Base-by-base conservation (phyloP, 306 rosid genomes). In the Vachellia collinsii region DNA sequence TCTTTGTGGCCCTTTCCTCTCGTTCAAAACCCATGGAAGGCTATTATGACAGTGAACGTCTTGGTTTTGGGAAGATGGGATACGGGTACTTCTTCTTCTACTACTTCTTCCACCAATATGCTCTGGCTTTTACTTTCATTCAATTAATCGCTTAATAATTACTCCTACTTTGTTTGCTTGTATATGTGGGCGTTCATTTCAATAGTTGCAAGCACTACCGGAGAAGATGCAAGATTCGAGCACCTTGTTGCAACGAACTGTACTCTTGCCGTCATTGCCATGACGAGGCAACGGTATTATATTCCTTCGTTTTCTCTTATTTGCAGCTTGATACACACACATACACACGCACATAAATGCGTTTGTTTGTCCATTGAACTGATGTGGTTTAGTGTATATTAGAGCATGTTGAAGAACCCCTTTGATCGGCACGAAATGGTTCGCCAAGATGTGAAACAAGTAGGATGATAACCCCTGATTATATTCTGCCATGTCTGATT, bases 261-360 rank as follows among this genome's bases (percentile, higher is more conserved):
- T 91, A 93, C 64, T 75, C 87, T 0, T 95, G 99, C 68, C 99
- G 99, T 54, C 99, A 95, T 84, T 95, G 99, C 84, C 99, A 95
- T 72, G 90, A 90, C 75, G 97, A 95, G 50, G 90, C 93, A 70
- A 84, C 93, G 89, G 99, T 95, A 81, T 2, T 79, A 11, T 44
- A 14, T 50, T 67, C 42, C 1, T 61, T 6, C 4, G 22, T 25
- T 13, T 58, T 70, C 65, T 29, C 64, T 2, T 75, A 17, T 48
- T 42, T 77, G 59, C 42, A 58, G 38, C 70, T 70, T 8, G 58
- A 75, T 72, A 38, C 12, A 38, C 77, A 41, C 10, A 38, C 23
- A 64, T 53, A 43, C 46, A 38, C 77, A 41, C 10, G 29, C 23
- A 64, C 46, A 43, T 39, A 5, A 14, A 11, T 44, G 48, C 11